A percentile compares a stretch with the other conserved stretches of the same genome.
Conservation (phyloP, 73 alveolate species). For the Blepharisma japonicum region DNA sequence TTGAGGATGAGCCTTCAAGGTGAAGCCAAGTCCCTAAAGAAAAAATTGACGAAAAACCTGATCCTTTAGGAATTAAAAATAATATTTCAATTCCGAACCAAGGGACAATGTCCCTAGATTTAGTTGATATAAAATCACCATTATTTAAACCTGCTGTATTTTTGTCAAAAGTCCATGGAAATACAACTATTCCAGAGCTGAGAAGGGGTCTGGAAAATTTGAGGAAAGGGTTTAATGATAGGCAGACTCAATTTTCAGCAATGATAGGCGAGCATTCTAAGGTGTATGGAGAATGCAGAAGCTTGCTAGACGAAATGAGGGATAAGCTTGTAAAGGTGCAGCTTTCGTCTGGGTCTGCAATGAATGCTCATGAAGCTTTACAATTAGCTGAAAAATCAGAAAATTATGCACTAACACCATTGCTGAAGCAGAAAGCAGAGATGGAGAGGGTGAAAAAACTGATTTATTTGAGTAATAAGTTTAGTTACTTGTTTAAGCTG, state of each 20-base stretch:
- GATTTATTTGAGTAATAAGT: conserved; percentile 13
- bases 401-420: background rate
- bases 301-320: conserved; percentile 8
- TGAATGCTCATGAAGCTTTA: background rate
- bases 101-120: background rate
- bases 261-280: conserved; percentile 1
- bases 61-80: conserved; percentile 9
- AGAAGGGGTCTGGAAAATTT: background rate
- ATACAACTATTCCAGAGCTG: background rate
- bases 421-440: conserved; percentile 4
- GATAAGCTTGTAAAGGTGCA: background rate
- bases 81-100: background rate
- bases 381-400: conserved; percentile 6
- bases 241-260: background rate
- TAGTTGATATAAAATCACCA: conserved; percentile 10
- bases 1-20: background rate
- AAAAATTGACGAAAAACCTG: background rate
- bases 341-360: background rate
- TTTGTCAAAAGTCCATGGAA: conserved; percentile 19
- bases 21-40: background rate
- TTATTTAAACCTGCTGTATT: background rate
- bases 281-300: conserved; percentile 5
- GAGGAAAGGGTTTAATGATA: background rate
- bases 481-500: background rate
- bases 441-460: conserved; percentile 23